phyloP scores from a whole-genome alignment of 805 yeast genomes.

The Novakomyces olei region DNA sequence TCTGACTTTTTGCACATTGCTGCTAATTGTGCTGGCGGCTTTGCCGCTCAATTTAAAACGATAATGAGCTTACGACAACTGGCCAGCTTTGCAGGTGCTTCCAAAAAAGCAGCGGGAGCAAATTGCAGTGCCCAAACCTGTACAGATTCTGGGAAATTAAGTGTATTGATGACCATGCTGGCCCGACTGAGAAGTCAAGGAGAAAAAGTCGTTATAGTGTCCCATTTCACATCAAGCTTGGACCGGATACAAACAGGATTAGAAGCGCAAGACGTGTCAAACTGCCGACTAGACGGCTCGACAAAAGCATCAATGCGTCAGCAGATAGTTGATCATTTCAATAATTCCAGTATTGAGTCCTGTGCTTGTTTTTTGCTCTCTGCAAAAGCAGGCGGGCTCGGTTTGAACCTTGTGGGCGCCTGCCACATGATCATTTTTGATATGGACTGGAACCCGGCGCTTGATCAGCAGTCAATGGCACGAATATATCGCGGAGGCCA shows the following conservation, averaged over 20 bases:
- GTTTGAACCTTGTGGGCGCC: constrained; percentile 75
- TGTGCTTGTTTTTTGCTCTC: constrained; percentile 53
- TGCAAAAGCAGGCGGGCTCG: constrained; percentile 76
- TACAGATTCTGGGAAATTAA: too few species aligned
- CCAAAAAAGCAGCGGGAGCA: too few species aligned
- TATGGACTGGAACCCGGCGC: constrained; percentile 92
- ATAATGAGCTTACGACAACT: too few species aligned
- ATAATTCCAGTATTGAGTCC: constrained; percentile 20
- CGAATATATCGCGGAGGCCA: constrained; percentile 91
- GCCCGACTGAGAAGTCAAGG: too few species aligned
- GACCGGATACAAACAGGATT: constrained; percentile 47
- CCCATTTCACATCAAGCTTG: constrained; percentile 71
- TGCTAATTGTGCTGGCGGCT: too few species aligned
- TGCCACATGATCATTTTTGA: constrained; percentile 67
- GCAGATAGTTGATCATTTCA: constrained; percentile 47
- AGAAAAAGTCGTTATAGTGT: constrained; percentile 73
- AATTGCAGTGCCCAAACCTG: too few species aligned
- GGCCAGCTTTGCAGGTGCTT: too few species aligned
- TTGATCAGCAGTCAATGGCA: constrained; percentile 88
- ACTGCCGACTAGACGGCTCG: constrained; percentile 59
- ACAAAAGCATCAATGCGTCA: constrained; percentile 49
- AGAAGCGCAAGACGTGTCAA: constrained; percentile 26
- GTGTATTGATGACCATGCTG: too few species aligned
- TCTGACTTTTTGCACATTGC: too few species aligned
- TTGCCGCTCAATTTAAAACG: too few species aligned